A percentile compares a stretch with the other conserved stretches of the same genome.
phyloP scores from a whole-genome alignment of 768 basidiomycete species.

The Strobilomyces dryophilus region DNA sequence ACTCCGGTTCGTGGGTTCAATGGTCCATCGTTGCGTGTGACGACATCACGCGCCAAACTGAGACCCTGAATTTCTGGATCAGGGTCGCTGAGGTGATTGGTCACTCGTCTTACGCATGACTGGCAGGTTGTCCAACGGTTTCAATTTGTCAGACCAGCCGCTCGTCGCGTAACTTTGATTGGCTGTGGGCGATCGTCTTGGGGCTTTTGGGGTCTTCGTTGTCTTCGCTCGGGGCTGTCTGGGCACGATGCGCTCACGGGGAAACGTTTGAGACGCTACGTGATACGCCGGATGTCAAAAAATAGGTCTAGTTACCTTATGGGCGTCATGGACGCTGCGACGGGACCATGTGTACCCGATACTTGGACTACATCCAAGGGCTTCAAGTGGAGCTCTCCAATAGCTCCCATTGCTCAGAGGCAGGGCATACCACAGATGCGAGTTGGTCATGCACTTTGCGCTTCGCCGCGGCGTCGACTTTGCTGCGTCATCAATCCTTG shows the following conservation, averaged over 20 bases:
- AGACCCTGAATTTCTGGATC: slow-evolving; percentile 70
- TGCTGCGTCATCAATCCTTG: slow-evolving; percentile 55
- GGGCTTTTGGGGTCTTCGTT: slow-evolving; percentile 60
- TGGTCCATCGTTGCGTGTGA: slow-evolving; percentile 53
- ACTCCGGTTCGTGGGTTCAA: slow-evolving; percentile 65
- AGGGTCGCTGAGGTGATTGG: slow-evolving; percentile 67
- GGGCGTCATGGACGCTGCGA: slow-evolving; percentile 34
- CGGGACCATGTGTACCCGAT: slow-evolving; percentile 70
- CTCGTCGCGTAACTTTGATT: slow-evolving; percentile 58
- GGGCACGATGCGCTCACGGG: slow-evolving; percentile 58
- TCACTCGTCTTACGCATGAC: neutral
- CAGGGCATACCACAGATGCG: slow-evolving; percentile 17
- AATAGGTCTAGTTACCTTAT: slow-evolving; percentile 40
- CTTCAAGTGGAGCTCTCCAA: slow-evolving; percentile 49
- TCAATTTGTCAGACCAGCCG: slow-evolving; percentile 52
- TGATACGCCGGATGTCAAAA: slow-evolving; percentile 55
- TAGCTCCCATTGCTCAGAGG: slow-evolving; percentile 6
- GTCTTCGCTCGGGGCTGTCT: slow-evolving; percentile 55
- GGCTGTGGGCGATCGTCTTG: slow-evolving; percentile 62
- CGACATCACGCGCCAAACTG: slow-evolving; percentile 48
- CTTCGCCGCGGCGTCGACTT: slow-evolving; percentile 47
- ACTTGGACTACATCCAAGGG: slow-evolving; percentile 56
- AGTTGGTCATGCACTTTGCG: slow-evolving; percentile 55
- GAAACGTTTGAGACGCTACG: slow-evolving; percentile 48
- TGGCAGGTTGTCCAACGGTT: neutral